These are phyloP conservation scores for Tuber magnatum DNA, from an alignment of 495 filamentous ascomycete genomes.

Conservation along the genomic window DNA sequence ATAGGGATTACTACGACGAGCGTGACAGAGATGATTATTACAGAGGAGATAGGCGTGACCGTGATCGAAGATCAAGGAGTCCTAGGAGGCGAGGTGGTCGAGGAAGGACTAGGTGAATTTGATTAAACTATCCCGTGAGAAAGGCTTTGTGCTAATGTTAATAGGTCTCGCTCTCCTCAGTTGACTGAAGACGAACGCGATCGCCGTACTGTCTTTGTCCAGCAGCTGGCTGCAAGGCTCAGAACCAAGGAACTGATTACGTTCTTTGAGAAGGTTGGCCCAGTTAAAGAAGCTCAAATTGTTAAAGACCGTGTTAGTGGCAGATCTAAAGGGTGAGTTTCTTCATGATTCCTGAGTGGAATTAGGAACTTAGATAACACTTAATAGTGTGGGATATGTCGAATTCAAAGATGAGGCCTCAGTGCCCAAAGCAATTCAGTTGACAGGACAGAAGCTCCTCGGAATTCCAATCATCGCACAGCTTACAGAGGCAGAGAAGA, in stretches of 20 bases:
- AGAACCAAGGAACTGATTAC: slow-evolving; percentile 85
- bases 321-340: slow-evolving; percentile 87
- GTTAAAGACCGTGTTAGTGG: slow-evolving; percentile 98
- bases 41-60: slow-evolving; percentile 49
- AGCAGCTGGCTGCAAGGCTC: slow-evolving; percentile 88
- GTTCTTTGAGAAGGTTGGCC: slow-evolving; percentile 95
- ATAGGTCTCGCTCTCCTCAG: slow-evolving; percentile 48
- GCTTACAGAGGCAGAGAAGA: slow-evolving; percentile 98
- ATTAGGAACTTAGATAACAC: slow-evolving; percentile 41
- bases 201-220: slow-evolving; percentile 93
- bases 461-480: slow-evolving; percentile 98
- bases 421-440: slow-evolving; percentile 85
- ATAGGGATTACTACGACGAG: slow-evolving; percentile 60
- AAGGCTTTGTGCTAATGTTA: slow-evolving; percentile 21
- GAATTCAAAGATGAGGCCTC: slow-evolving; percentile 97
- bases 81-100: slow-evolving; percentile 43
- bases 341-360: background rate
- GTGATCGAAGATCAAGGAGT: slow-evolving; percentile 50
- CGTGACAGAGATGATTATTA: slow-evolving; percentile 53
- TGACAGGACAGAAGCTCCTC: slow-evolving; percentile 97
- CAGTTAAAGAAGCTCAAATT: slow-evolving; percentile 95
- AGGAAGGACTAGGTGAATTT: slow-evolving; percentile 37
- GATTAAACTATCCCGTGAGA: background rate
- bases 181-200: slow-evolving; percentile 94
- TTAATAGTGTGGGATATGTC: slow-evolving; percentile 87